Base-by-base conservation (phyloP, 2,329 filamentous ascomycete genomes). In the Sporothrix variecibatus region DNA sequence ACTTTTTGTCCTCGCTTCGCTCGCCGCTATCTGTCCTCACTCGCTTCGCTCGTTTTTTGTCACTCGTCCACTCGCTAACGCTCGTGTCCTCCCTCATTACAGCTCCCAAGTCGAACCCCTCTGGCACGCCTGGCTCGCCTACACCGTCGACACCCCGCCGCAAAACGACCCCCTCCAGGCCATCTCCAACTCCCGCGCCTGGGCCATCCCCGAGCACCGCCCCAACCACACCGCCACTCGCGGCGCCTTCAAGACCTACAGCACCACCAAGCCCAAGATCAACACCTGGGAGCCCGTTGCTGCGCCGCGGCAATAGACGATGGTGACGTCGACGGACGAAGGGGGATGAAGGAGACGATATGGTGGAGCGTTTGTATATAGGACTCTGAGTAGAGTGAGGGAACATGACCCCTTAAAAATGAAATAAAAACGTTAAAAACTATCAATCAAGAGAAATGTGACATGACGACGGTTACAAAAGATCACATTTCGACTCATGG, bases 111-210 rank as follows among this genome's bases (percentile, higher is more conserved):
- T 98, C 79, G 95, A 98, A 84, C 95, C 95, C 70, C 93, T 95
- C 83, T 99, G 96, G 96, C 96, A 98, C 85, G 94, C 93, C 40
- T 99, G 96, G 96, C 94, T 99, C 79, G 94, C 94, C 78, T 98
- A 99, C 85, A 86, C 91, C 84, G 91, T 97, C 79, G 94, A 98
- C 84, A 93, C 93, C 84, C 91, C 95, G 51, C 96, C 96, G 1
- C 89, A 87, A 51, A 84, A 92, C 80, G 96, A 99, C 82, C 85
- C 91, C 71, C 83, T 96, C 76, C 88, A 90, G 79, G 87, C 90
- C 78, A 67, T 60, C 34, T 87, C 90, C 78, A 75, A 65, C 71
- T 75, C 77, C 58, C 89, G 94, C 76, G 82, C 86, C 51, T 98
- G 95, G 93, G 94, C 97, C 82, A 87, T 91, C 75, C 86, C 87